Evolutionary conservation across 352 stramenopile genomes (phyloP).

Genomic region (Pythium insidiosum): DNA sequence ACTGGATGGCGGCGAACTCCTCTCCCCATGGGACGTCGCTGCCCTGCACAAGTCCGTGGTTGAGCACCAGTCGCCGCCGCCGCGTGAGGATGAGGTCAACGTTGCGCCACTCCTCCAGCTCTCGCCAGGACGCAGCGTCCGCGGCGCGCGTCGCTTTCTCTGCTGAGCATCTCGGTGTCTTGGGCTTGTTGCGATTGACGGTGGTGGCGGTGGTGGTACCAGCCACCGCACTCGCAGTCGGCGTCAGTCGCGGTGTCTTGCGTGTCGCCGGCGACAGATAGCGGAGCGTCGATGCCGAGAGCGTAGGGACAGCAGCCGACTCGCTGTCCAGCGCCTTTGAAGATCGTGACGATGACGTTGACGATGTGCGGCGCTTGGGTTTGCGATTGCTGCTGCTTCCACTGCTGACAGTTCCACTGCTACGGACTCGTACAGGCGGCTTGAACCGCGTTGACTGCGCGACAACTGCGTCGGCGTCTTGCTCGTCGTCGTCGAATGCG

Average conservation of each 20-base stretch:
- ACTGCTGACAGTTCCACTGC: background rate
- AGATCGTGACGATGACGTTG: background rate
- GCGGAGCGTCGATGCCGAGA: constrained; percentile 8
- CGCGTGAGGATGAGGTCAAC: constrained; percentile 44
- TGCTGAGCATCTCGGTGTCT: too few species aligned
- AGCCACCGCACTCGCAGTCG: background rate
- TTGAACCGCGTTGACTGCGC: background rate
- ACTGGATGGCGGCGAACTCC: constrained; percentile 53
- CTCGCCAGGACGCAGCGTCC: constrained; percentile 17
- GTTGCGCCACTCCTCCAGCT: constrained; percentile 53
- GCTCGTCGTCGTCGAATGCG: constrained; percentile 12
- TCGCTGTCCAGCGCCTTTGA: background rate
- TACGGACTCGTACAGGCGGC: background rate
- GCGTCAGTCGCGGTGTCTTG: background rate
- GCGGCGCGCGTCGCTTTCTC: background rate
- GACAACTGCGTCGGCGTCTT: constrained; percentile 2
- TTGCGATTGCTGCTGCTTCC: background rate
- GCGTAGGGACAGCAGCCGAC: background rate
- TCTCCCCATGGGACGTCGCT: constrained; percentile 46
- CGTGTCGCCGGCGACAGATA: constrained; percentile 3
- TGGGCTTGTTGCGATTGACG: too few species aligned
- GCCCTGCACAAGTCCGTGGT: constrained; percentile 28
- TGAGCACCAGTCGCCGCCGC: constrained; percentile 33
- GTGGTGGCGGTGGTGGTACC: constrained; percentile 1
- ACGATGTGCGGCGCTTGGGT: background rate